phyloP scores from a whole-genome alignment of 352 stramenopile species.

The Phytopythium montanum region DNA sequence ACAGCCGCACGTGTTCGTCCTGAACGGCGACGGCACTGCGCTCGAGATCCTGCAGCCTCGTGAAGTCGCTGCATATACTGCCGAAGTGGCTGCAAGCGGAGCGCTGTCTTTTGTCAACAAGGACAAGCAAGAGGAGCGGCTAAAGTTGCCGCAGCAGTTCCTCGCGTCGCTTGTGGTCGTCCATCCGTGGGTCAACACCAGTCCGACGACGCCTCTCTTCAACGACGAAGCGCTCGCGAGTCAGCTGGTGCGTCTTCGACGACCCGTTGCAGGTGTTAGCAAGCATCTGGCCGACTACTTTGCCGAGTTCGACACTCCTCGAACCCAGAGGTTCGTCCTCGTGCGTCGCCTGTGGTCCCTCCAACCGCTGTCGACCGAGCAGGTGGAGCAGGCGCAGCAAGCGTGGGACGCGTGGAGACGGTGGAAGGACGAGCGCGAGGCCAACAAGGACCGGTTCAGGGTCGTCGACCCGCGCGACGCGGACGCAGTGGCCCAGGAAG shows the following conservation, averaged over 20 bases:
- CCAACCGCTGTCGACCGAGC: conserved; percentile 24
- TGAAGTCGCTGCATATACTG: conserved; percentile 35
- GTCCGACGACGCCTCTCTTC: conserved; percentile 18
- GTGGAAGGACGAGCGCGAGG: conserved; percentile 50
- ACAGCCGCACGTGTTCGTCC: conserved; percentile 60
- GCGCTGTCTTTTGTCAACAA: background rate
- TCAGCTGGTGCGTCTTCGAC: conserved; percentile 32
- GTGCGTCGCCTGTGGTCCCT: conserved; percentile 48
- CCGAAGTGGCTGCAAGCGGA: background rate
- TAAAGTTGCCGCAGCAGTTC: background rate
- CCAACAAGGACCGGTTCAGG: conserved; percentile 63
- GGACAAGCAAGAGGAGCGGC: background rate
- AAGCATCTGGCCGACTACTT: conserved; percentile 37
- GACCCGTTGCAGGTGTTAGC: conserved; percentile 38
- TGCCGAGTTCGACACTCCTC: conserved; percentile 10
- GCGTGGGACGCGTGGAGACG: conserved; percentile 36
- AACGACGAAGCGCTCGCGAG: conserved; percentile 31
- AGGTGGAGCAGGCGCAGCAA: conserved; percentile 34
- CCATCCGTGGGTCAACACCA: background rate
- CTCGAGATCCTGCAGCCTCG: conserved; percentile 48
- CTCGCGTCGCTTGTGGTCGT: conserved; percentile 1
- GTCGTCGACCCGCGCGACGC: conserved; percentile 52
- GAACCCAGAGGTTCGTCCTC: conserved; percentile 29
- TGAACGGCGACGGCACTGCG: conserved; percentile 73
- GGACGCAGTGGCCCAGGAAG: conserved; percentile 45